Percentiles rank a stretch among this genome's conserved stretches.
Evolutionary conservation across 2,329 filamentous ascomycete species (phyloP).

Genomic region (Botrytis porri): DNA sequence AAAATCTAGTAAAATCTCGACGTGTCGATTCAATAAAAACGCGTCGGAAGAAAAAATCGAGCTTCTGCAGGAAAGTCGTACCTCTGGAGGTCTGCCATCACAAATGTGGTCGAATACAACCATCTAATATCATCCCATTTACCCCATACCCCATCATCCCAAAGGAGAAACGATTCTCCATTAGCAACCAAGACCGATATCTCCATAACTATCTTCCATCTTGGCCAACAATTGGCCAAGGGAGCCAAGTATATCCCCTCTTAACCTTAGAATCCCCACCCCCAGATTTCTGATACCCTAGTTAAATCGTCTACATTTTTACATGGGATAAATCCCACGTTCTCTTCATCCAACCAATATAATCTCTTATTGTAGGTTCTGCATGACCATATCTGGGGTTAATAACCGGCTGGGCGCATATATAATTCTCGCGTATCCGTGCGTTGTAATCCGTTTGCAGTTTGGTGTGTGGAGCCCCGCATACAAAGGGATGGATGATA

Average conservation of each 20-base stretch:
- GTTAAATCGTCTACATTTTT: not conserved
- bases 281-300: constrained; percentile 1
- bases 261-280: not conserved
- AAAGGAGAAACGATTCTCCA: constrained; percentile 6
- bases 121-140: constrained; percentile 1
- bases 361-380: not conserved
- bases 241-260: not conserved
- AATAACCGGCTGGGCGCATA: constrained; percentile 1
- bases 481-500: not conserved
- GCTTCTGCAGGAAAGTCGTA: not conserved
- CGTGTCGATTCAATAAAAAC: not conserved
- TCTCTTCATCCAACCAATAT: not conserved
- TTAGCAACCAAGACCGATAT: not conserved
- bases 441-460: not conserved
- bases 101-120: not conserved
- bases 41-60: not conserved
- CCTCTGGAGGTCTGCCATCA: not conserved
- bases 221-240: constrained; percentile 4
- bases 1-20: not conserved
- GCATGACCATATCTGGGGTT: not conserved
- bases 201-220: not conserved
- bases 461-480: constrained; percentile 13
- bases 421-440: not conserved
- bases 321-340: not conserved
- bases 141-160: not conserved